Percentiles rank a stretch among this genome's conserved stretches.
Conservation (phyloP, 2,329 filamentous ascomycete species). For the Colletotrichum sp. region DNA sequence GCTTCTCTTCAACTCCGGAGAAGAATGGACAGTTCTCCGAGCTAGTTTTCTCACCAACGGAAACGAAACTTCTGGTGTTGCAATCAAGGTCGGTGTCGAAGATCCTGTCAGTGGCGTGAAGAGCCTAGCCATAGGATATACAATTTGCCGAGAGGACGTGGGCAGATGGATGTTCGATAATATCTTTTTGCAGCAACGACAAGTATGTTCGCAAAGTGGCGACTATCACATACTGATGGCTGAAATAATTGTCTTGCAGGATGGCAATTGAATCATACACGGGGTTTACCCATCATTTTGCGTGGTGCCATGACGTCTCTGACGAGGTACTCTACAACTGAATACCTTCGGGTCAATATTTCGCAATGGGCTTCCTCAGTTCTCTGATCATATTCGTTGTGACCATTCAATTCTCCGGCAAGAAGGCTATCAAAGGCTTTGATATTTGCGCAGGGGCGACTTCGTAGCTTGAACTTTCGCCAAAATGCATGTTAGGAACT, state of each 20-base stretch:
- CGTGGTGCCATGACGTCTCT: not conserved
- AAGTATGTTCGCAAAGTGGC: constrained; percentile 32
- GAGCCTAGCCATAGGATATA: constrained; percentile 43
- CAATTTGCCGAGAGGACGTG: constrained; percentile 44
- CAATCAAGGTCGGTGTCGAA: constrained; percentile 35
- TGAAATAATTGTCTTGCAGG: not conserved
- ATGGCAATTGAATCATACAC: not conserved
- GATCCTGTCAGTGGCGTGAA: constrained; percentile 35
- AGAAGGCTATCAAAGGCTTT: not conserved
- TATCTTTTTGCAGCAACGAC: constrained; percentile 27
- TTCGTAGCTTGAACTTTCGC: not conserved
- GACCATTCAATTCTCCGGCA: not conserved
- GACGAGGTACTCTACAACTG: not conserved
- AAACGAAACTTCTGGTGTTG: constrained; percentile 22
- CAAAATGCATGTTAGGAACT: not conserved
- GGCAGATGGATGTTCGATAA: constrained; percentile 46
- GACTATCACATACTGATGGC: constrained; percentile 27
- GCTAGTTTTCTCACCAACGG: constrained; percentile 34
- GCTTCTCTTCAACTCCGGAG: constrained; percentile 28
- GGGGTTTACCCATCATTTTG: not conserved
- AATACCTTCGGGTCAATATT: not conserved
- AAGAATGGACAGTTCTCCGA: constrained; percentile 35
- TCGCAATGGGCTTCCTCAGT: not conserved
- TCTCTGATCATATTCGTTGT: not conserved
- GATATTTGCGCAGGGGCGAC: not conserved